Conservation (phyloP, 768 basidiomycete species). For the Termitomyces sp. region DNA sequence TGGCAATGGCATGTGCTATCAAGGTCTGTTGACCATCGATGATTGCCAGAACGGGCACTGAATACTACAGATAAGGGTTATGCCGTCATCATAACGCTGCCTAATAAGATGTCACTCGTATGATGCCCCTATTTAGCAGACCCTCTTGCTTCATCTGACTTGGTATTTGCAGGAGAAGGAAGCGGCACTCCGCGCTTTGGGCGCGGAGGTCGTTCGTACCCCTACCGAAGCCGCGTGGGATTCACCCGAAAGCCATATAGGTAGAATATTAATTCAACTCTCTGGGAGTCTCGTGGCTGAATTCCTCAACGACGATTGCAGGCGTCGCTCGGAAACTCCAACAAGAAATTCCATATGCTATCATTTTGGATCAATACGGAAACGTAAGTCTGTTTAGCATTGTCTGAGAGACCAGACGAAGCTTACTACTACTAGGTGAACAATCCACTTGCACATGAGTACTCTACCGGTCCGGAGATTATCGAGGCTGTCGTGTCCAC, state of each 20-base stretch:
- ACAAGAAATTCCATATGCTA: conserved; percentile 70
- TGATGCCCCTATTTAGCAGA: neutral
- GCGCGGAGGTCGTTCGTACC: conserved; percentile 92
- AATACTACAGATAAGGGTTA: conserved; percentile 89
- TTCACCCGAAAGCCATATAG: conserved; percentile 87
- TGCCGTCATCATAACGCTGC: conserved; percentile 84
- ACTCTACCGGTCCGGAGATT: conserved; percentile 89
- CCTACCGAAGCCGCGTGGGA: conserved; percentile 89
- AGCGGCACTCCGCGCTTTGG: conserved; percentile 83
- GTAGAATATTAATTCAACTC: conserved; percentile 42
- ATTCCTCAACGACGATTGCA: conserved; percentile 83
- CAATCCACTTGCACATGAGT: conserved; percentile 89
- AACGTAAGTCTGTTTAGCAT: conserved; percentile 41
- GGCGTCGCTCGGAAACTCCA: conserved; percentile 80
- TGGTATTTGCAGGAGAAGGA: conserved; percentile 70
- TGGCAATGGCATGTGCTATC: conserved; percentile 90
- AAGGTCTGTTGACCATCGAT: conserved; percentile 51
- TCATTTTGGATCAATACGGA: conserved; percentile 91
- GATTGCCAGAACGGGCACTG: conserved; percentile 36
- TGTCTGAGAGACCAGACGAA: neutral
- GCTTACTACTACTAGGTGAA: conserved; percentile 47
- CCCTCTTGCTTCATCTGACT: neutral
- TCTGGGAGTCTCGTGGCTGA: conserved; percentile 64
- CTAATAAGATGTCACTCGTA: conserved; percentile 91
- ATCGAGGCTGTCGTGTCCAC: conserved; percentile 68